Conservation (phyloP, 352 stramenopile species). For the Phytophthora citricola region DNA sequence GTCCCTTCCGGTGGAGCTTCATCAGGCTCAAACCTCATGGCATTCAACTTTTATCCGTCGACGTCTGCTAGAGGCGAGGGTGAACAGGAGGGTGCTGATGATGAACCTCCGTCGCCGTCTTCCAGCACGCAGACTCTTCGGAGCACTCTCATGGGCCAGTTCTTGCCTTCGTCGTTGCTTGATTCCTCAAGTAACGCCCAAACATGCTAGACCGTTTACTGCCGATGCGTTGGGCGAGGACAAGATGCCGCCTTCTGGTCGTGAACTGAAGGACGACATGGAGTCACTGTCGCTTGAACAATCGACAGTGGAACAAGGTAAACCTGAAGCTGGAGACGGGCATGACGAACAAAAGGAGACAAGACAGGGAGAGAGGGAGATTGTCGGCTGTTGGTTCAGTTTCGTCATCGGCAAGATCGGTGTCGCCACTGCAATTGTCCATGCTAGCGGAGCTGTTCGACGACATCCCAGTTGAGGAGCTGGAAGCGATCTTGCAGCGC, state of each 20-base stretch:
- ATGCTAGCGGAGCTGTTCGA: conserved; percentile 80
- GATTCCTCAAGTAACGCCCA: conserved; percentile 86
- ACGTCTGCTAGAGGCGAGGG: conserved; percentile 27
- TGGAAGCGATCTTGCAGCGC: conserved; percentile 60
- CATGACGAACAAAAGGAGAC: conserved; percentile 33
- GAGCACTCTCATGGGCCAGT: conserved; percentile 81
- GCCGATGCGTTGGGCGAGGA: conserved; percentile 33
- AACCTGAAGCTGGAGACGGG: conserved; percentile 35
- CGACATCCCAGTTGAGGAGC: conserved; percentile 64
- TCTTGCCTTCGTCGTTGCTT: conserved; percentile 76
- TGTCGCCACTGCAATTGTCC: conserved; percentile 68
- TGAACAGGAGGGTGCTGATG: conserved; percentile 36
- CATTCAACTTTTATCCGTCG: conserved; percentile 73
- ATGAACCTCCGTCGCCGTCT: conserved; percentile 59
- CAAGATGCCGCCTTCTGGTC: conserved; percentile 34
- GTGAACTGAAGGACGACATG: conserved; percentile 30
- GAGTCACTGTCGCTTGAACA: conserved; percentile 44
- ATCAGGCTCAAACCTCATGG: conserved; percentile 47
- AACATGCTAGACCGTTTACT: conserved; percentile 40
- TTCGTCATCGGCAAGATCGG: conserved; percentile 4
- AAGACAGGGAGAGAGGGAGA: conserved; percentile 40
- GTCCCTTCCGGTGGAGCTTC: conserved; percentile 18
- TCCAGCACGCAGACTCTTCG: conserved; percentile 68
- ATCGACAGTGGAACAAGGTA: conserved; percentile 36
- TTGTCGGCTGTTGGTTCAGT: conserved; percentile 16